Percentiles rank a stretch among this genome's conserved stretches.
Evolutionary conservation across 1,139 yeast species (phyloP).

Genomic region (Debaryomyces psychrophilus): DNA sequence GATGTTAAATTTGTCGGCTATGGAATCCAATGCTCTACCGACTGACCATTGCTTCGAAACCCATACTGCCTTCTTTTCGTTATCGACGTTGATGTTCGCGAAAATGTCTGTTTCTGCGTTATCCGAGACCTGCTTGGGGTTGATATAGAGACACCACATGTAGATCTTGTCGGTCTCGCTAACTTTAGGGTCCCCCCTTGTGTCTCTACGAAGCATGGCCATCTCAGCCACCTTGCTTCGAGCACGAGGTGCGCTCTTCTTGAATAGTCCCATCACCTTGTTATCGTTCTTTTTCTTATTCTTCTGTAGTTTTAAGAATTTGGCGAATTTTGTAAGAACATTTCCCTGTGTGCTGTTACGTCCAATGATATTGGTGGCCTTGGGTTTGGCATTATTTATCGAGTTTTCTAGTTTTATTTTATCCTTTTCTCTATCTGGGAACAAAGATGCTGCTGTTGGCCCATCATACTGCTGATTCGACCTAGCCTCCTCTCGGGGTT

Average conservation of each 20-base stretch:
- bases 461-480: conserved; percentile 19
- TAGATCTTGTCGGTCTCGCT: conserved; percentile 60
- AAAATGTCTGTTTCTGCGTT: conserved; percentile 21
- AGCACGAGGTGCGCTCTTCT: conserved; percentile 14
- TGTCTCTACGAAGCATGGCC: conserved; percentile 47
- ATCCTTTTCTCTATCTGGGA: conserved; percentile 57
- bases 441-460: conserved; percentile 46
- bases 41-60: conserved; percentile 70
- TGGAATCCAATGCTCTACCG: conserved; percentile 75
- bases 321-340: conserved; percentile 35
- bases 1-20: conserved; percentile 57
- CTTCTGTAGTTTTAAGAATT: conserved; percentile 44
- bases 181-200: conserved; percentile 71
- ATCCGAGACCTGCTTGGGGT: conserved; percentile 34
- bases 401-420: conserved; percentile 43
- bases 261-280: conserved; percentile 20
- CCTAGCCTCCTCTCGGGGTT: conserved; percentile 19
- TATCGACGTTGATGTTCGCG: conserved; percentile 29
- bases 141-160: conserved; percentile 57
- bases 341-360: conserved; percentile 35
- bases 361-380: conserved; percentile 33
- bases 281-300: conserved; percentile 15
- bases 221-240: conserved; percentile 27
- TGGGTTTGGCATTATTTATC: conserved; percentile 26
- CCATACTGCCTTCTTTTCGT: conserved; percentile 45